These are phyloP conservation scores for Phytophthora pisi DNA, from an alignment of 352 stramenopile species.

Conservation along the genomic window DNA sequence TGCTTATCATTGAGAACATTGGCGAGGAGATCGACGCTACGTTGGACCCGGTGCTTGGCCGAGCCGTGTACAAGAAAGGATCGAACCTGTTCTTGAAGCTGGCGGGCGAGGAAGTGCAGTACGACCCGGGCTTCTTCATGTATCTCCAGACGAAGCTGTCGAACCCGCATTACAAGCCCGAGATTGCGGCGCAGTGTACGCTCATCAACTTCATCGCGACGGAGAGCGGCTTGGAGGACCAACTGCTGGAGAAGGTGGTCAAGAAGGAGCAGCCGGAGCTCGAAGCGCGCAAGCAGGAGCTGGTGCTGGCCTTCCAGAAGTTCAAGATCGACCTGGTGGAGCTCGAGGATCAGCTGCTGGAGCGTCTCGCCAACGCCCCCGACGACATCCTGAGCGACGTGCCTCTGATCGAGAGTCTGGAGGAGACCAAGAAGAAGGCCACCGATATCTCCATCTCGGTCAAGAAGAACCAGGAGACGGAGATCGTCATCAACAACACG, in stretches of 20 bases:
- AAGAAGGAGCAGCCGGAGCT: constrained; percentile 95
- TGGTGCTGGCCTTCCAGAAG: constrained; percentile 92
- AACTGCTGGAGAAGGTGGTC: constrained; percentile 96
- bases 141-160: constrained; percentile 97
- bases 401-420: constrained; percentile 95
- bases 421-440: constrained; percentile 96
- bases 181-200: constrained; percentile 96
- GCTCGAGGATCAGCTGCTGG: constrained; percentile 95
- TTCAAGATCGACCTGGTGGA: constrained; percentile 98
- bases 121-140: constrained; percentile 96
- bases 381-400: constrained; percentile 97
- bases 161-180: constrained; percentile 98
- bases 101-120: constrained; percentile 96
- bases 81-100: constrained; percentile 95
- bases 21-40: constrained; percentile 97
- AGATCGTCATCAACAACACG: constrained; percentile 95
- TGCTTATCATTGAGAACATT: constrained; percentile 98
- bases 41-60: constrained; percentile 95
- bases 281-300: constrained; percentile 93
- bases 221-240: constrained; percentile 95
- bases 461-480: constrained; percentile 94
- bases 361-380: constrained; percentile 94
- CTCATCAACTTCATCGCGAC: constrained; percentile 99
- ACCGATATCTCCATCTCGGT: constrained; percentile 96
- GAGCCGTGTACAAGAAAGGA: constrained; percentile 97